Evolutionary conservation across 352 stramenopile species (phyloP).

Genomic region (Phytophthora uliginosa): DNA sequence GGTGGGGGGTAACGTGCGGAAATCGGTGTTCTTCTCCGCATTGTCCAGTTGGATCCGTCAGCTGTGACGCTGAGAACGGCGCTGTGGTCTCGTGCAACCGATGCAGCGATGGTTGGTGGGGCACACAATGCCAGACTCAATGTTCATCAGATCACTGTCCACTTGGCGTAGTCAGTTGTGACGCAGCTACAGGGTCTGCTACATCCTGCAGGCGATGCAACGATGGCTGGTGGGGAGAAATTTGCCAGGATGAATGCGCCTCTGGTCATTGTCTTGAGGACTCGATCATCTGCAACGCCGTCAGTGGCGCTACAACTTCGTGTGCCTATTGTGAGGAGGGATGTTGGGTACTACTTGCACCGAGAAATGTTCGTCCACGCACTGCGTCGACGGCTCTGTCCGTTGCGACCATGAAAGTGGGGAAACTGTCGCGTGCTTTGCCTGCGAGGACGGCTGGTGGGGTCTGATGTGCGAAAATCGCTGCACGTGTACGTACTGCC

Average conservation of each 20-base stretch:
- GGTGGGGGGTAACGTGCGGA: neutral
- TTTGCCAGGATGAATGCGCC: neutral
- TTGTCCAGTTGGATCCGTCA: neutral
- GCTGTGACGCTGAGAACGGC: neutral
- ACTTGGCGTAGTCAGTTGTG: neutral
- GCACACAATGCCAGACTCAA: neutral
- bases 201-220: neutral
- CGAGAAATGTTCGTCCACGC: too few relatives aligned
- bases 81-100: neutral
- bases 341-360: neutral
- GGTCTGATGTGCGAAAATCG: neutral
- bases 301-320: neutral
- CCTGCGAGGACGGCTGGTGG: neutral
- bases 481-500: neutral
- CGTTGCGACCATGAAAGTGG: too few relatives aligned
- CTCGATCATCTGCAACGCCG: neutral
- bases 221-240: neutral
- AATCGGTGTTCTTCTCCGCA: neutral
- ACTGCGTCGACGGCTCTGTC: too few relatives aligned
- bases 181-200: neutral
- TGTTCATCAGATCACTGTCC: neutral
- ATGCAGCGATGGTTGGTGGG: neutral
- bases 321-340: neutral
- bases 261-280: neutral
- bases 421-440: too few relatives aligned